Percentiles rank a stretch among this genome's conserved stretches.
phyloP scores from a whole-genome alignment of 192 early-diverging fungal genomes.

The Geosiphon pyriformis region DNA sequence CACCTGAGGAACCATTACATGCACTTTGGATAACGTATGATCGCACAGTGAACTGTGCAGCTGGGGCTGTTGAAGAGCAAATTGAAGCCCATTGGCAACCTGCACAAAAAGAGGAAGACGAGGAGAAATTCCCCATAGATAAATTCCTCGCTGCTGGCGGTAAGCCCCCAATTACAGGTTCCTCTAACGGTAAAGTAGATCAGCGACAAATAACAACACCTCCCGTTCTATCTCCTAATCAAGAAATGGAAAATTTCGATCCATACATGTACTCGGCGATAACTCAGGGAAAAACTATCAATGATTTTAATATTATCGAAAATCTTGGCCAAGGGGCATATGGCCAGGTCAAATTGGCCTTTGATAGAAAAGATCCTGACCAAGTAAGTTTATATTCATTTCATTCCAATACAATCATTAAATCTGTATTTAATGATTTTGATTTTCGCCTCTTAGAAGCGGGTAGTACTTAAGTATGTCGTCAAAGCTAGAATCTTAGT shows the following conservation, averaged over 20 bases:
- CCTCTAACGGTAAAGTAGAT: background rate
- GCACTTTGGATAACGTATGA: conserved; percentile 63
- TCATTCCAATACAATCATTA: too few relatives aligned
- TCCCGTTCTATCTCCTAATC: conserved; percentile 8
- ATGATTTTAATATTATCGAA: conserved; percentile 57
- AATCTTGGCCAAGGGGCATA: conserved; percentile 69
- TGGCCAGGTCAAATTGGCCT: conserved; percentile 60
- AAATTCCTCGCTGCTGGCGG: conserved; percentile 18
- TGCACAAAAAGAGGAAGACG: conserved; percentile 20
- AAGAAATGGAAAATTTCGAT: conserved; percentile 11
- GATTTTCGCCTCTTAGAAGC: conserved; percentile 23
- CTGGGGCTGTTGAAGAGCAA: background rate
- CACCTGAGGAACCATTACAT: conserved; percentile 41
- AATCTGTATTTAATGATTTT: too few relatives aligned
- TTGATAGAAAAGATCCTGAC: conserved; percentile 41
- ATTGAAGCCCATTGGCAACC: background rate
- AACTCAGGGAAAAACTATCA: conserved; percentile 37
- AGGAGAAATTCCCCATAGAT: conserved; percentile 17
- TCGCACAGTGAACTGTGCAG: conserved; percentile 39
- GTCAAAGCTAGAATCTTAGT: conserved; percentile 62
- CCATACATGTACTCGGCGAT: conserved; percentile 39
- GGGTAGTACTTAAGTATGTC: conserved; percentile 67
- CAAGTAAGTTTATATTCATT: conserved; percentile 33
- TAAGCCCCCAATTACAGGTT: conserved; percentile 7
- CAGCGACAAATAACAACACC: conserved; percentile 8